A percentile compares a stretch with the other conserved stretches of the same genome.
Conservation (phyloP, 208 protist genomes). For the Wallacemonas sp. region DNA sequence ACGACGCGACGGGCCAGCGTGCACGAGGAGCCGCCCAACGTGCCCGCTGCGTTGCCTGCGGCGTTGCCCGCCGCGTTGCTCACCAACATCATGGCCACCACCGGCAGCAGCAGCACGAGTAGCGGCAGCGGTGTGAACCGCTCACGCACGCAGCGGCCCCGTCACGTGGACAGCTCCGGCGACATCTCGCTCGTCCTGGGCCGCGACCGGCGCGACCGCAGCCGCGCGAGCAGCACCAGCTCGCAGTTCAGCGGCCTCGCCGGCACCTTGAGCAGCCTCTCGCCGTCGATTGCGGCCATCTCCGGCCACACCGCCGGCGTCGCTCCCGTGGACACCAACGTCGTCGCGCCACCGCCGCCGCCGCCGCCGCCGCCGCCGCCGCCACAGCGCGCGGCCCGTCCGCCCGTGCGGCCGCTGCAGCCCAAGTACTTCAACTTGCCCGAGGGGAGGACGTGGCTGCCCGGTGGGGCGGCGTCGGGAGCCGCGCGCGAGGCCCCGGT, state of each 20-base stretch:
- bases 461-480: background rate
- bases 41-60: background rate
- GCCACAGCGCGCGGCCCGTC: background rate
- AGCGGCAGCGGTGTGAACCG: background rate
- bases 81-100: no score
- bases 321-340: no score
- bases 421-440: background rate
- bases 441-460: background rate
- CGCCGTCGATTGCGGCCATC: background rate
- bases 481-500: background rate
- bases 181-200: background rate
- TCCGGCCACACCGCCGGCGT: background rate
- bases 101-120: conserved; percentile 10
- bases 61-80: background rate
- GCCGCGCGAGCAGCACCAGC: conserved; percentile 4
- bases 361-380: no score
- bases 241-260: conserved; percentile 1
- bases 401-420: background rate
- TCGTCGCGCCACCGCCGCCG: no score
- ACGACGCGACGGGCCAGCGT: background rate
- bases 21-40: background rate
- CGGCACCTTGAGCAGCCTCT: background rate
- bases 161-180: conserved; percentile 5
- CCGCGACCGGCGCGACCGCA: conserved; percentile 5
- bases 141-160: background rate